Base-by-base conservation (phyloP, 345 rosid species). In the Acer saccharum region DNA sequence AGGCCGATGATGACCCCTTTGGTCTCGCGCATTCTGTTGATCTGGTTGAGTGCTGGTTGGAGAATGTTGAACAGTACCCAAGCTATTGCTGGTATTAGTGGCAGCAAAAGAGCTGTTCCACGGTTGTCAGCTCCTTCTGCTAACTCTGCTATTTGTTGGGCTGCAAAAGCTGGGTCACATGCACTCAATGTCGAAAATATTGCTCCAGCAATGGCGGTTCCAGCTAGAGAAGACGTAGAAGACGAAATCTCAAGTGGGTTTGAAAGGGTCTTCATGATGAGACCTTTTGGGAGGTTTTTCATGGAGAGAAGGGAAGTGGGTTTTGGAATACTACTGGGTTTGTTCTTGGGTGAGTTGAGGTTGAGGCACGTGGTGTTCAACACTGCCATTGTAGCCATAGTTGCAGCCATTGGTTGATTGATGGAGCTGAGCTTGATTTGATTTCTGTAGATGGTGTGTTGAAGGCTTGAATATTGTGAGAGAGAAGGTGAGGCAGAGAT, bases 1-100 rank as follows among this genome's bases (percentile, higher is more conserved):
- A 95, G 78, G 81, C 99, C 98, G 0, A 90, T 70, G 29, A 86
- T 73, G 74, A 93, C 76, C 35, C 98, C 97, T 81, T 78, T 95
- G 76, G 81, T 61, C 77, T 85, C 85, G 6, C 92, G 68, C 99
- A 95, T 95, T 66, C 84, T 78, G 92, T 85, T 89, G 83, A 93
- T 10, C 83, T 95, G 99, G 87, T 95, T 95, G 1, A 95, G 85
- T 7, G 97, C 99, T 4, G 99, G 99, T 76, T 89, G 99, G 63
- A 93, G 91, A 73, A 95, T 95, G 86, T 95, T 95, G 94, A 69
- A 95, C 8, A 95, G 93, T 13, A 93, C 99, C 99, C 99, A 95
- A 1, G 70, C 94, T 60, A 96, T 84, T 54, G 99, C 98, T 1
- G 97, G 99, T 55, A 94, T 74, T 79, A 96, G 71, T 2, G 98